Base-by-base conservation (phyloP, 306 rosid genomes). In the Cucurbita maxima region DNA sequence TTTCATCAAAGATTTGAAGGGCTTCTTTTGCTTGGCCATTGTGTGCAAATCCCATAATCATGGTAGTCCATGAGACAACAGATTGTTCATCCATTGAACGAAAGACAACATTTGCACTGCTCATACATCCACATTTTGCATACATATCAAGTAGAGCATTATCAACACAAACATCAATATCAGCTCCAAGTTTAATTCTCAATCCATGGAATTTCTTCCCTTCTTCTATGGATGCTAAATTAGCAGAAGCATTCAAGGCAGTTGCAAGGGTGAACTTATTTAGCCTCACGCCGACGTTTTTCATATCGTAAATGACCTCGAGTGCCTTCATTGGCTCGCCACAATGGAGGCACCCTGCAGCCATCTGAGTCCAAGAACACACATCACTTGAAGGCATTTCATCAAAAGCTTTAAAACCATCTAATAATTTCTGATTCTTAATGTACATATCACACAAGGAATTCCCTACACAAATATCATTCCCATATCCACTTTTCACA, bases 91-190 rank as follows among this genome's bases (percentile, higher is more conserved):
- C 78, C 90, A 88, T 90, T 0, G 79, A 81, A 58, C 15, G 59
- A 71, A 90, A 90, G 54, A 82, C 41, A 67, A 41, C 58, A 81
- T 81, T 53, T 51, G 88, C 83, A 59, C 86, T 75, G 57, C 67
- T 79, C 94, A 90, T 62, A 72, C 88, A 88, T 55, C 94, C 94
- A 79, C 91, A 82, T 85, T 90, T 90, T 76, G 88, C 91, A 82
- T 90, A 90, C 96, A 90, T 88, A 80, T 90, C 96, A 44, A 90
- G 86, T 71, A 88, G 76, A 44, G 96, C 92, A 54, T 90, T 90
- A 76, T 90, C 96, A 25, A 88, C 91, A 43, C 96, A 88, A 20
- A 82, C 77, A 81, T 90, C 96, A 30, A 86, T 75, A 13, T 82
- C 87, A 16, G 69, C 64, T 73, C 86, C 94, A 14, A 85, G 90